Evolutionary conservation across 2,329 filamentous ascomycete genomes (phyloP).

Genomic region (Penicillium fuscoglaucum): DNA sequence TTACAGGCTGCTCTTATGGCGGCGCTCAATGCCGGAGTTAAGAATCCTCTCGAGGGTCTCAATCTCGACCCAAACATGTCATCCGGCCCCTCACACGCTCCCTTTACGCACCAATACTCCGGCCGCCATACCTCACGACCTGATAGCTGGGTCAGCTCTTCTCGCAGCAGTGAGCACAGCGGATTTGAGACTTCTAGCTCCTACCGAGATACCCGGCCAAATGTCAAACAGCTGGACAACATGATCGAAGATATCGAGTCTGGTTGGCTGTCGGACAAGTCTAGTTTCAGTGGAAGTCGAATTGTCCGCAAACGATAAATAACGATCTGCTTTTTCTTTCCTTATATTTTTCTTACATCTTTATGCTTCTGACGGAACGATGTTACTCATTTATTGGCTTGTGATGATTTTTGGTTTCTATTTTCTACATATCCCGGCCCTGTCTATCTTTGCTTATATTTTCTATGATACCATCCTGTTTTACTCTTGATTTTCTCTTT

Average conservation of each 20-base stretch:
- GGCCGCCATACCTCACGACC: constrained; percentile 20
- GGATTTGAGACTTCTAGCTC: constrained; percentile 27
- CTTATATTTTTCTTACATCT: neutral
- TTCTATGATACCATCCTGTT: constrained; percentile 26
- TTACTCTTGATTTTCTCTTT: neutral
- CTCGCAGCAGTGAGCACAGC: constrained; percentile 29
- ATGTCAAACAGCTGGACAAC: constrained; percentile 32
- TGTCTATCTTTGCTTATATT: constrained; percentile 5
- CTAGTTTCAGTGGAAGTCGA: constrained; percentile 16
- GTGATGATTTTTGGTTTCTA: neutral
- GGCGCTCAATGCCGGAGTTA: constrained; percentile 40
- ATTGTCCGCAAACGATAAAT: constrained; percentile 14
- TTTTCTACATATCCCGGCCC: constrained; percentile 3
- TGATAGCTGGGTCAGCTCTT: constrained; percentile 34
- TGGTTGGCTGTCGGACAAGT: constrained; percentile 35
- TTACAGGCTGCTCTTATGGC: constrained; percentile 45
- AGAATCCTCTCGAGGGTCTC: constrained; percentile 31
- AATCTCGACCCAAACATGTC: constrained; percentile 25
- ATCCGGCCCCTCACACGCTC: constrained; percentile 21
- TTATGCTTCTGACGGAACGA: neutral
- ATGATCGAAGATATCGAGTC: constrained; percentile 37
- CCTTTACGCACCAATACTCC: constrained; percentile 19
- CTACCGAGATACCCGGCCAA: constrained; percentile 21
- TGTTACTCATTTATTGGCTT: neutral
- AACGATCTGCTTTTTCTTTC: constrained; percentile 1